Conservation (phyloP, 768 basidiomycete genomes). For the Boletus sp. region DNA sequence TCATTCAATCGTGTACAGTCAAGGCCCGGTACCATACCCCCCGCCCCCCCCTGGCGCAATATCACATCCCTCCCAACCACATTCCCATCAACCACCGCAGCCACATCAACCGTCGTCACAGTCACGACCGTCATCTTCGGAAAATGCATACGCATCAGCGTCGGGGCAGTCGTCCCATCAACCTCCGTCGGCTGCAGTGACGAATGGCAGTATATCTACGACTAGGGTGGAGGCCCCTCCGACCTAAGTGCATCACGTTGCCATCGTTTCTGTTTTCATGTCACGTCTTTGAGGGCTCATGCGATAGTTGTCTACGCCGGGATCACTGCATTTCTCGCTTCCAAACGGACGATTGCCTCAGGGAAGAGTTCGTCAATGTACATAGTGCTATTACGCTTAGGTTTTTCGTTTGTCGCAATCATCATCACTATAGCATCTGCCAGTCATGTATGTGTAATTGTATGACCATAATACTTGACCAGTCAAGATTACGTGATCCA, state of each 20-base stretch:
- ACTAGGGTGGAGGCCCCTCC: conserved; percentile 44
- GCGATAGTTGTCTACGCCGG: conserved; percentile 21
- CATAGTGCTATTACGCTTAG: conserved; percentile 25
- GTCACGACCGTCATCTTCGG: conserved; percentile 61
- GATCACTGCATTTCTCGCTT: conserved; percentile 23
- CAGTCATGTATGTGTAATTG: conserved; percentile 11
- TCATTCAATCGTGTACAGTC: conserved; percentile 49
- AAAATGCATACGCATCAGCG: conserved; percentile 50
- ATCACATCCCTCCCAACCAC: conserved; percentile 38
- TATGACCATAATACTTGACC: conserved; percentile 2
- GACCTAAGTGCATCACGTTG: conserved; percentile 22
- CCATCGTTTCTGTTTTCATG: conserved; percentile 1
- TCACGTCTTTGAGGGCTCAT: conserved; percentile 13
- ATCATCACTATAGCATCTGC: conserved; percentile 18
- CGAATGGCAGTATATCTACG: conserved; percentile 38
- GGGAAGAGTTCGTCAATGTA: conserved; percentile 26
- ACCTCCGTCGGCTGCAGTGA: conserved; percentile 31
- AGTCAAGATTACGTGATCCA: conserved; percentile 27
- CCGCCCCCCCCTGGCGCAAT: conserved; percentile 45
- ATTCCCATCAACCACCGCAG: conserved; percentile 32
- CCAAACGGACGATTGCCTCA: conserved; percentile 22
- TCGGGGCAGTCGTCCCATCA: conserved; percentile 32
- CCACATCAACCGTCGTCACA: conserved; percentile 33
- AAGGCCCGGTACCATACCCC: conserved; percentile 46
- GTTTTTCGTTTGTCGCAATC: conserved; percentile 6